Conservation (phyloP, 768 basidiomycete species). For the Psilocybe cubensis region DNA sequence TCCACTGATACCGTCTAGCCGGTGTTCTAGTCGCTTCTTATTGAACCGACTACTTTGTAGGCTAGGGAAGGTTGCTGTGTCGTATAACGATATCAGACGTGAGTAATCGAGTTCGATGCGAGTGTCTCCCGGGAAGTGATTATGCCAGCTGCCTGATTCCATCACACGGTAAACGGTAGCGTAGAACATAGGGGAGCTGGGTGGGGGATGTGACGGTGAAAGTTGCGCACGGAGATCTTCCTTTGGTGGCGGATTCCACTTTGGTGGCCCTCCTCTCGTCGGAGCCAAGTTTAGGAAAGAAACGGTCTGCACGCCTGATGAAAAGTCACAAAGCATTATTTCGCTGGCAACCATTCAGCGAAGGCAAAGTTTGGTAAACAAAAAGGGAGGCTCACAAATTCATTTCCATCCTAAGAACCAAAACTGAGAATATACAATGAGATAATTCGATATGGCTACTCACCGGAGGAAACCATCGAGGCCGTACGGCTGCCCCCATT, state of each 20-base stretch:
- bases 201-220: neutral
- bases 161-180: conserved; percentile 22
- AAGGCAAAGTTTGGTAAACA: neutral
- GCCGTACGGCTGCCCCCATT: conserved; percentile 42
- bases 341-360: conserved; percentile 34
- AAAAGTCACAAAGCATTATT: conserved; percentile 52
- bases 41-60: conserved; percentile 33
- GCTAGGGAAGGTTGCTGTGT: conserved; percentile 39
- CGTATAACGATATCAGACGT: conserved; percentile 47
- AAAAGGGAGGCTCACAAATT: conserved; percentile 41
- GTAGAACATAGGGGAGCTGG: neutral
- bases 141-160: conserved; percentile 44
- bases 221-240: neutral
- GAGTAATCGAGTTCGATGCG: conserved; percentile 46
- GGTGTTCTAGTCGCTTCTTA: conserved; percentile 37
- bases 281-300: conserved; percentile 31
- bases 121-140: conserved; percentile 44
- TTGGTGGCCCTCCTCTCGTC: neutral
- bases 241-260: neutral
- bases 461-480: conserved; percentile 54
- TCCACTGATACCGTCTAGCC: conserved; percentile 32
- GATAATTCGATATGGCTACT: conserved; percentile 8
- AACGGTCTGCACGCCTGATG: conserved; percentile 37
- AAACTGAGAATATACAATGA: neutral
- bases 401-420: conserved; percentile 45